These are phyloP conservation scores for Trifolium fragiferum DNA, from an alignment of 306 rosid species.

Conservation along the genomic window DNA sequence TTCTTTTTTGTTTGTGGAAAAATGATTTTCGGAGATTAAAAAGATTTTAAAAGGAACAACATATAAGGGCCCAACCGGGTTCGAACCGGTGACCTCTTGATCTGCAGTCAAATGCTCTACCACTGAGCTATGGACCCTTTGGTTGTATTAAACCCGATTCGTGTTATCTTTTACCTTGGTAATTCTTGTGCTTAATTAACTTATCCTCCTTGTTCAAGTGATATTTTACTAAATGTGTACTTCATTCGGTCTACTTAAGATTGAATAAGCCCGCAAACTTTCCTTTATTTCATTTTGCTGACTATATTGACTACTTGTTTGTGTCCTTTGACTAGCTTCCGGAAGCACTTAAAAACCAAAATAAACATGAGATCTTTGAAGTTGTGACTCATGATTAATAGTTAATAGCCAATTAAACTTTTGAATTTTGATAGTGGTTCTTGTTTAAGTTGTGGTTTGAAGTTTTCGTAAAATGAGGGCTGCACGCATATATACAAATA, in stretches of 20 bases:
- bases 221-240: conserved; percentile 14
- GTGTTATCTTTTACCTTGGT: conserved; percentile 1
- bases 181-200: conserved; percentile 3
- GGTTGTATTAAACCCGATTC: neutral
- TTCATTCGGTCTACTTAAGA: too few species aligned
- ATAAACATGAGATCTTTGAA: conserved; percentile 7
- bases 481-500: neutral
- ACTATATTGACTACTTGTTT: neutral
- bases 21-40: neutral
- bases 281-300: neutral
- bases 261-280: neutral
- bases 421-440: neutral
- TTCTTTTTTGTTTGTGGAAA: neutral
- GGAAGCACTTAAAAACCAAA: neutral
- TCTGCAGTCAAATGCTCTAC: conserved; percentile 22
- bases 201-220: conserved; percentile 38
- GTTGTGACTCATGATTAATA: neutral
- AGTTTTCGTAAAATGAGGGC: neutral
- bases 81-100: conserved; percentile 13
- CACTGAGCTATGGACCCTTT: conserved; percentile 8
- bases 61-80: neutral
- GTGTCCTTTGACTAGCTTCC: conserved; percentile 5
- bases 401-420: neutral
- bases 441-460: neutral
- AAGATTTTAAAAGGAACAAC: neutral